Percentiles rank a stretch among this genome's conserved stretches.
Conservation (phyloP, 2,329 filamentous ascomycete species). For the Claviceps fusiformis region DNA sequence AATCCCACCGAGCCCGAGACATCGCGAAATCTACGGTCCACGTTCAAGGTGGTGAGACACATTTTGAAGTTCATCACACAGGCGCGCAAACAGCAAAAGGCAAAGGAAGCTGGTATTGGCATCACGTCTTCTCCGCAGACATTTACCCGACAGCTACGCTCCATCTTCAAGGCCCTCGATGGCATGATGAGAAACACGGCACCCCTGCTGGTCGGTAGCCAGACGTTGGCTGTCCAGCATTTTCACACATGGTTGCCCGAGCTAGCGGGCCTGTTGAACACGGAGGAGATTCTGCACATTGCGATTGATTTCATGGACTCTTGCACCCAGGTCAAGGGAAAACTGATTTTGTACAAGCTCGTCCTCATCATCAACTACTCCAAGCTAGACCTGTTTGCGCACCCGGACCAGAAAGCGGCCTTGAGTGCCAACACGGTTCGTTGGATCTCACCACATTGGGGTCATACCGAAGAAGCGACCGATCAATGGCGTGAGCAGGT, state of each 20-base stretch:
- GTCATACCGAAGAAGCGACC: conserved; percentile 55
- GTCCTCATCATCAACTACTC: conserved; percentile 88
- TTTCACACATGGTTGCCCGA: conserved; percentile 98
- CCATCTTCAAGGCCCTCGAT: conserved; percentile 82
- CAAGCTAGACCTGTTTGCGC: conserved; percentile 64
- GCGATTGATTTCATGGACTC: conserved; percentile 91
- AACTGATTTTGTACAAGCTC: conserved; percentile 82
- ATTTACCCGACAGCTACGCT: conserved; percentile 72
- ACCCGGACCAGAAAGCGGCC: conserved; percentile 59
- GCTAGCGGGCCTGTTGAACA: conserved; percentile 59
- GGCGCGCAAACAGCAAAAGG: conserved; percentile 70
- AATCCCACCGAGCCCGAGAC: conserved; percentile 73
- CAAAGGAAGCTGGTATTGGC: conserved; percentile 77
- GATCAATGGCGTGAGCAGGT: conserved; percentile 90
- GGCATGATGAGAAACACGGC: conserved; percentile 77
- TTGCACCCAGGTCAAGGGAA: conserved; percentile 75
- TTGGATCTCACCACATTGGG: conserved; percentile 94
- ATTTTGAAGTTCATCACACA: conserved; percentile 92
- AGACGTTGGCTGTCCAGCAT: conserved; percentile 89
- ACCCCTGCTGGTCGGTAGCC: conserved; percentile 79
- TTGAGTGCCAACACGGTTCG: conserved; percentile 70
- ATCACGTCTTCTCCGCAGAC: conserved; percentile 59
- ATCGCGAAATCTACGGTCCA: conserved; percentile 72
- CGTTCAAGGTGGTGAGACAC: conserved; percentile 88
- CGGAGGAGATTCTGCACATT: conserved; percentile 79